A percentile compares a stretch with the other conserved stretches of the same genome.
phyloP scores from a whole-genome alignment of 495 filamentous ascomycete genomes.

The Apodospora peruviana region DNA sequence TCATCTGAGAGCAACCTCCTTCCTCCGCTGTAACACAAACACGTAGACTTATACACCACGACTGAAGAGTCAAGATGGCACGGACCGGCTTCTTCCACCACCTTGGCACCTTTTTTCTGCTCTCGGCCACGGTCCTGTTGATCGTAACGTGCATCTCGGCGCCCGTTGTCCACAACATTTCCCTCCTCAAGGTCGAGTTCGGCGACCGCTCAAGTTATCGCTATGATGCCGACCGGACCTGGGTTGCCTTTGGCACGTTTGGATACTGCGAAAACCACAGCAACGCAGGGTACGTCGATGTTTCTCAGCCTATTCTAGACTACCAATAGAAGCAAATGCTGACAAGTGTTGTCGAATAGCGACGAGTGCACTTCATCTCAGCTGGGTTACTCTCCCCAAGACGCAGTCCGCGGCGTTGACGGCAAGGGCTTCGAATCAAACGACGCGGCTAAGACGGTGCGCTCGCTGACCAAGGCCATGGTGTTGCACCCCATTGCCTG shows the following conservation, averaged over 20 bases:
- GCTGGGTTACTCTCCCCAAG: neutral
- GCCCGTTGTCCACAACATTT: slow-evolving; percentile 48
- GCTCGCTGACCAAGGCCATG: slow-evolving; percentile 50
- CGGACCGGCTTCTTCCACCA: slow-evolving; percentile 50
- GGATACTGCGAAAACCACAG: slow-evolving; percentile 43
- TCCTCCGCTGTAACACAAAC: too few relatives aligned
- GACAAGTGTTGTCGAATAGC: slow-evolving; percentile 36
- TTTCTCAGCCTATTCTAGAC: neutral
- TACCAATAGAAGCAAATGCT: slow-evolving; percentile 5
- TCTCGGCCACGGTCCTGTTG: slow-evolving; percentile 48
- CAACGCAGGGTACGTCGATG: slow-evolving; percentile 17
- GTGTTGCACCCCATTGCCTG: slow-evolving; percentile 56
- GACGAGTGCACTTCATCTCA: neutral
- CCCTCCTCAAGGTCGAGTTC: slow-evolving; percentile 46
- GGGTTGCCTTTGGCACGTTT: slow-evolving; percentile 53
- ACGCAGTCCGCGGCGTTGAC: slow-evolving; percentile 7
- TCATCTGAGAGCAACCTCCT: too few relatives aligned
- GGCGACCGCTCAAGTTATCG: slow-evolving; percentile 11
- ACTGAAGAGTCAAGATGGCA: slow-evolving; percentile 35
- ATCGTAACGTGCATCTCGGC: slow-evolving; percentile 55
- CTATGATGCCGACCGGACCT: slow-evolving; percentile 7
- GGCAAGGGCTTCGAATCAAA: slow-evolving; percentile 33
- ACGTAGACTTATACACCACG: too few relatives aligned
- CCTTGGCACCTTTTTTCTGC: slow-evolving; percentile 54
- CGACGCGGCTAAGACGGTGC: slow-evolving; percentile 35